Percentiles rank a stretch among this genome's conserved stretches.
phyloP scores from a whole-genome alignment of 2,329 filamentous ascomycete species.

The Fusarium graminum region DNA sequence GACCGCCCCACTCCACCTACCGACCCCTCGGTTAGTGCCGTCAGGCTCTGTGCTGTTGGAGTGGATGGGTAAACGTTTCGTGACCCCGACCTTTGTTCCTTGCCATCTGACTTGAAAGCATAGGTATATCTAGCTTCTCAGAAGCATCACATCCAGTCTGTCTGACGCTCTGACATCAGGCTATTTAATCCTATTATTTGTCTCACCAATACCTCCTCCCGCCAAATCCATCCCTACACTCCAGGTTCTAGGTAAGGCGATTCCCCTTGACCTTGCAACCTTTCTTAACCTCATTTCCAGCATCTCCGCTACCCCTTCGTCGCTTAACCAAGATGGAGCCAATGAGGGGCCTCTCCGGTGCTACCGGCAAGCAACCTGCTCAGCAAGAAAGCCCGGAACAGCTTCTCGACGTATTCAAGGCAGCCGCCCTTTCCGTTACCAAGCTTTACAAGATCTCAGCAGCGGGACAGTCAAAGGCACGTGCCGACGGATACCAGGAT shows the following conservation, averaged over 20 bases:
- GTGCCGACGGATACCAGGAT: slow-evolving; percentile 90
- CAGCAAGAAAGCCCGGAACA: slow-evolving; percentile 66
- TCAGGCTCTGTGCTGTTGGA: slow-evolving; percentile 44
- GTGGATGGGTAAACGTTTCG: slow-evolving; percentile 40
- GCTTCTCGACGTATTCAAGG: slow-evolving; percentile 90
- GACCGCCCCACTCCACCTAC: slow-evolving; percentile 43
- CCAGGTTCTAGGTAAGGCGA: slow-evolving; percentile 28
- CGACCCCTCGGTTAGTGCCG: slow-evolving; percentile 51
- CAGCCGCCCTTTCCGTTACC: slow-evolving; percentile 92
- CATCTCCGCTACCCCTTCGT: slow-evolving; percentile 14
- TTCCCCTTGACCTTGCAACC: slow-evolving; percentile 13
- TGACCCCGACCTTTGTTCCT: slow-evolving; percentile 40
- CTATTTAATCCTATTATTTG: neutral
- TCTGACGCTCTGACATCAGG: slow-evolving; percentile 15
- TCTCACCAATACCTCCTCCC: neutral
- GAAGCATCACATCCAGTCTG: slow-evolving; percentile 26
- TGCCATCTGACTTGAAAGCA: slow-evolving; percentile 22
- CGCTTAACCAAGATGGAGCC: slow-evolving; percentile 48
- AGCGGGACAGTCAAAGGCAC: slow-evolving; percentile 79
- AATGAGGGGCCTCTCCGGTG: slow-evolving; percentile 51
- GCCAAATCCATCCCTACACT: neutral
- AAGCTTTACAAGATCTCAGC: slow-evolving; percentile 96
- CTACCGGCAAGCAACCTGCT: slow-evolving; percentile 50
- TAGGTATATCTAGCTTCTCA: slow-evolving; percentile 23
- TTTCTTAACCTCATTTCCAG: slow-evolving; percentile 30